A percentile compares a stretch with the other conserved stretches of the same genome.
Evolutionary conservation across 805 yeast genomes (phyloP).

Genomic region (Komagataella mondaviorum): DNA sequence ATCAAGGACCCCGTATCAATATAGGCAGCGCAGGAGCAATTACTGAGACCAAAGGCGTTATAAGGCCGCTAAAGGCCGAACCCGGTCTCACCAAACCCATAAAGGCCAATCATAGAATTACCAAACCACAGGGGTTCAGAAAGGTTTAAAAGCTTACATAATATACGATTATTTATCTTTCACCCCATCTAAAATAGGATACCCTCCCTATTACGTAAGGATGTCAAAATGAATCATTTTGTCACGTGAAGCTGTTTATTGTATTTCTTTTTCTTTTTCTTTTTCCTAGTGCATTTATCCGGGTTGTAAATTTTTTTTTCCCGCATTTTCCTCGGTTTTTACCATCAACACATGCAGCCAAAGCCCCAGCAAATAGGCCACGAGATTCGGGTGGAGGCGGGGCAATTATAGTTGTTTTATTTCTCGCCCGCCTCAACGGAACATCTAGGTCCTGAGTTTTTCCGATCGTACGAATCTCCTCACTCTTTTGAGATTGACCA

Average conservation of each 20-base stretch:
- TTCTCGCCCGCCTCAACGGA: neutral
- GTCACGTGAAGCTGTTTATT: neutral
- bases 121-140: constrained; percentile 1
- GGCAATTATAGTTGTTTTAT: neutral
- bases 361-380: neutral
- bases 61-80: constrained; percentile 11
- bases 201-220: neutral
- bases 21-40: constrained; percentile 3
- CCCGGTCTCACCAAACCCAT: constrained; percentile 1
- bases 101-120: constrained; percentile 1
- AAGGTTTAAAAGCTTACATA: neutral
- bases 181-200: too few relatives aligned
- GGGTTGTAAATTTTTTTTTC: neutral
- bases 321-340: neutral
- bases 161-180: too few relatives aligned
- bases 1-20: constrained; percentile 16
- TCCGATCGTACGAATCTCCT: neutral
- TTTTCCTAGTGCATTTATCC: neutral
- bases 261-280: neutral
- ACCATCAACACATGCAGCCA: neutral
- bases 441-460: neutral
- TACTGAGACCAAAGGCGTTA: constrained; percentile 18
- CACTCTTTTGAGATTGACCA: neutral
- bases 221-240: neutral
- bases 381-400: neutral